Evolutionary conservation across 2,329 filamentous ascomycete genomes (phyloP).

Genomic region (Fusarium albosuccineum): DNA sequence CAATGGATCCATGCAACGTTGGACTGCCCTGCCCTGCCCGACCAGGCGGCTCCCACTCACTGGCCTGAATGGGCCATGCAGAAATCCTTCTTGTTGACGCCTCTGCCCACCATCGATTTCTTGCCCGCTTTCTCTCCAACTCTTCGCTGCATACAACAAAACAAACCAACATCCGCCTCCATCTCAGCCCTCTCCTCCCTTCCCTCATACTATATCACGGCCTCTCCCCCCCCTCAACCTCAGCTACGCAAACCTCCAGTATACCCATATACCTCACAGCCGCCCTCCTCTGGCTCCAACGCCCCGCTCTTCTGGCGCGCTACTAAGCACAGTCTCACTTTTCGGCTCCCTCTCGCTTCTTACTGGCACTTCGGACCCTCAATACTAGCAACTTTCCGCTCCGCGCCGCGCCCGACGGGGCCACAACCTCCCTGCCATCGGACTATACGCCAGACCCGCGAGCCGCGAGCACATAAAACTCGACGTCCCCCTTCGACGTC

Average conservation of each 20-base stretch:
- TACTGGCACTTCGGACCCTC: conserved; percentile 25
- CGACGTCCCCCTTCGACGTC: conserved; percentile 32
- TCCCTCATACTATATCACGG: conserved; percentile 16
- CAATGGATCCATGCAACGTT: conserved; percentile 47
- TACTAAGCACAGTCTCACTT: conserved; percentile 46
- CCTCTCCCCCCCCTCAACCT: conserved; percentile 1
- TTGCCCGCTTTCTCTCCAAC: conserved; percentile 27
- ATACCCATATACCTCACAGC: conserved; percentile 18
- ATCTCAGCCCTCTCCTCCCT: conserved; percentile 4
- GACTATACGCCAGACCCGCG: conserved; percentile 41
- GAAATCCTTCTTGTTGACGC: conserved; percentile 46
- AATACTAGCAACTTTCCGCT: conserved; percentile 24
- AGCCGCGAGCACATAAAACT: conserved; percentile 41
- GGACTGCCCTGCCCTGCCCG: conserved; percentile 42
- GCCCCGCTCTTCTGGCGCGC: conserved; percentile 42
- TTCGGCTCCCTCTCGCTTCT: conserved; percentile 45
- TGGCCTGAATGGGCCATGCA: conserved; percentile 10
- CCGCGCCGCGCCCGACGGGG: conserved; percentile 42
- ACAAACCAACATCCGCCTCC: conserved; percentile 24
- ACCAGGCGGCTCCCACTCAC: conserved; percentile 35
- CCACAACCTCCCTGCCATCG: conserved; percentile 39
- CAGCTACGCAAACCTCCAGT: neutral
- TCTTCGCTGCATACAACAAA: conserved; percentile 24
- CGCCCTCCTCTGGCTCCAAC: conserved; percentile 27
- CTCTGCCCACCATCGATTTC: conserved; percentile 41